Base-by-base conservation (phyloP, 1,284 basidiomycete species). In the Ganoderma leucocontextum region DNA sequence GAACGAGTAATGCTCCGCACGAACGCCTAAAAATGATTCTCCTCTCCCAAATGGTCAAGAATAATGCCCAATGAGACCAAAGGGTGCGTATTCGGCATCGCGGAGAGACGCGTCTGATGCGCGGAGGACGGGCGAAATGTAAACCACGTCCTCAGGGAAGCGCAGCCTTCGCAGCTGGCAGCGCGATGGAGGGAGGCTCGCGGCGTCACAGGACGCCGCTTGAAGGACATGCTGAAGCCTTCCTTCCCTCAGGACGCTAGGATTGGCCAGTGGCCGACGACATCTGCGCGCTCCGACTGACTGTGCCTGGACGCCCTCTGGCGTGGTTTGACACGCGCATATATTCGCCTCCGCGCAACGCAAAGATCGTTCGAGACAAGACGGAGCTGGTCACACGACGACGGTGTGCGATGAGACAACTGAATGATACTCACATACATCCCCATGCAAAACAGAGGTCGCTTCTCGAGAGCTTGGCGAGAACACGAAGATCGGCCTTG, bases 301-400 rank as follows among this genome's bases (percentile, higher is more conserved):
- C 29, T 33, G 66, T 68, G 66, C 66, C 62, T 62, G 64, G 66
- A 55, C 49, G 25, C 19, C 22, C 42, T 9, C 36, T 33, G 59
- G 55, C 38, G 64, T 61, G 41, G 47, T 38, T 65, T 59, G 39
- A 58, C 63, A 63, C 25, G 65, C 60, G 62, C 69, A 67, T 60
- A 62, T 60, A 41, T 44, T 57, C 38, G 33, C 53, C 62, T 62
- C 55, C 59, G 52, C 25, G 29, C 49, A 36, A 25, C 5, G 25
- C 36, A 35, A 7, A 41, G 38, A 49, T 41, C 38, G 58, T 60
- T 60, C 66, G 33, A 42, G 61, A n/a, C 52, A 59, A 36, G 57
- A 38, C 17, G 38, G 36, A 35, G n/a, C 36, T 47, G 65, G 52
- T 71, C 67, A 67, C 62, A 61, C 60, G 70, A 67, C 65, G n/a